phyloP scores from a whole-genome alignment of 768 basidiomycete genomes.

The Pulveroboletus ravenelii region DNA sequence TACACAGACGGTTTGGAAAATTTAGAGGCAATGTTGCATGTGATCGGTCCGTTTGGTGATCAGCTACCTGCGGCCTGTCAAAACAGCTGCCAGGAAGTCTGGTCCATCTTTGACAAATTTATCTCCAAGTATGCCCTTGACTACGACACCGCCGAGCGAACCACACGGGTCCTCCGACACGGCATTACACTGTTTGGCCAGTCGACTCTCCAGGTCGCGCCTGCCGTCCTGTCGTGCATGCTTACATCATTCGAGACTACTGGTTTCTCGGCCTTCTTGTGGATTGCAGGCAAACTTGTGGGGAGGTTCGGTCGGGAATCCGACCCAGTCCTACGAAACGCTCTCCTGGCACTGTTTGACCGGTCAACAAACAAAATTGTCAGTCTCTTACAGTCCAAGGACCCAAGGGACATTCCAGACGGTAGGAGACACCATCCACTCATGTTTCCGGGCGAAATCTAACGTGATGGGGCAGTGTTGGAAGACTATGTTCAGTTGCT shows the following conservation, averaged over 20 bases:
- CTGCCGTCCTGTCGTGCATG: slow-evolving; percentile 73
- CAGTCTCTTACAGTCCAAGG: slow-evolving; percentile 59
- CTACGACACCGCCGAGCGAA: slow-evolving; percentile 74
- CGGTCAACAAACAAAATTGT: slow-evolving; percentile 68
- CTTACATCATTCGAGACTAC: slow-evolving; percentile 71
- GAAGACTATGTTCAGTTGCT: slow-evolving; percentile 91
- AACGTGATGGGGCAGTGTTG: slow-evolving; percentile 54
- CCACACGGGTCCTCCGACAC: slow-evolving; percentile 78
- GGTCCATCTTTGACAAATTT: slow-evolving; percentile 78
- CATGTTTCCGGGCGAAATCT: not conserved
- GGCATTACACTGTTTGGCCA: slow-evolving; percentile 78
- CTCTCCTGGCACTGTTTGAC: slow-evolving; percentile 68
- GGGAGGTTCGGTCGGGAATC: slow-evolving; percentile 68
- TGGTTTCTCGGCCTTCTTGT: slow-evolving; percentile 82
- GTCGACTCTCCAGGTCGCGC: slow-evolving; percentile 60
- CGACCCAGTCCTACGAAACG: slow-evolving; percentile 47
- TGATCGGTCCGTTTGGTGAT: slow-evolving; percentile 78
- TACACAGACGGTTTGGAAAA: slow-evolving; percentile 80
- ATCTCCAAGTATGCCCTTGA: slow-evolving; percentile 73
- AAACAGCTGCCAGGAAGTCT: slow-evolving; percentile 73
- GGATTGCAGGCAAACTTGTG: slow-evolving; percentile 90
- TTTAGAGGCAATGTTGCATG: slow-evolving; percentile 84
- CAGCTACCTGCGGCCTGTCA: slow-evolving; percentile 77
- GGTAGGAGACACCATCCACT: slow-evolving; percentile 48
- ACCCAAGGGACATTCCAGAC: slow-evolving; percentile 78